Conservation (phyloP, 2,329 filamentous ascomycete species). For the Diplocarpon rosae region DNA sequence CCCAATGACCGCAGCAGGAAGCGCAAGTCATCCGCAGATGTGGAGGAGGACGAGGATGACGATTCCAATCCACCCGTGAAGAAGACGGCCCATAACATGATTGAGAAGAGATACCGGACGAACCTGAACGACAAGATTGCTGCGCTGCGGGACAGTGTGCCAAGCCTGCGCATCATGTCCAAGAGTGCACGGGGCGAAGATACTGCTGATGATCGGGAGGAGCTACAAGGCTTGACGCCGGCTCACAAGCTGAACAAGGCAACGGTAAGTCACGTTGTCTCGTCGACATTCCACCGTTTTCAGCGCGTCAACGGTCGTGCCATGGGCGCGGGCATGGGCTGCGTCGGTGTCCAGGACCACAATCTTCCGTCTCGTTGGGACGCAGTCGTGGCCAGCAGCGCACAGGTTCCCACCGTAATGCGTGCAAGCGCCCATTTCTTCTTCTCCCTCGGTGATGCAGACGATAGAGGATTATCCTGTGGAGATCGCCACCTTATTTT, state of each 20-base stretch:
- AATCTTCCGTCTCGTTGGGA: no score
- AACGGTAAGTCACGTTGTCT: conserved; percentile 43
- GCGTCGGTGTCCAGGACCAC: no score
- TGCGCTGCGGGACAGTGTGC: conserved; percentile 81
- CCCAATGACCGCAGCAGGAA: conserved; percentile 42
- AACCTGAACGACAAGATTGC: conserved; percentile 97
- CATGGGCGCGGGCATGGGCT: no score
- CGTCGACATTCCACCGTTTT: neutral
- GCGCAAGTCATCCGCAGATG: conserved; percentile 57
- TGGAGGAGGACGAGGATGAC: conserved; percentile 47
- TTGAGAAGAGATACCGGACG: conserved; percentile 91
- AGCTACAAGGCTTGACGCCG: conserved; percentile 69
- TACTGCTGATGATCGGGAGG: conserved; percentile 63
- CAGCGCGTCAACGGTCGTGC: neutral
- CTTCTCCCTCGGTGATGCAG: no score
- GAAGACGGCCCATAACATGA: conserved; percentile 97
- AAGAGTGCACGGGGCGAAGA: conserved; percentile 60
- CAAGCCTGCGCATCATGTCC: conserved; percentile 74
- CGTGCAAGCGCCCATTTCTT: no score
- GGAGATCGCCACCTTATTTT: no score
- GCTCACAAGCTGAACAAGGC: conserved; percentile 96
- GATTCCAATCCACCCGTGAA: conserved; percentile 53
- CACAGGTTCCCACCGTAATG: no score
- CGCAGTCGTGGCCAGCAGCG: no score
- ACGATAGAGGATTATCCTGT: no score